A percentile compares a stretch with the other conserved stretches of the same genome.
These are phyloP conservation scores for Hordeum vulgare DNA, from an alignment of 176 grass and related monocot genomes.

Conservation along the genomic window DNA sequence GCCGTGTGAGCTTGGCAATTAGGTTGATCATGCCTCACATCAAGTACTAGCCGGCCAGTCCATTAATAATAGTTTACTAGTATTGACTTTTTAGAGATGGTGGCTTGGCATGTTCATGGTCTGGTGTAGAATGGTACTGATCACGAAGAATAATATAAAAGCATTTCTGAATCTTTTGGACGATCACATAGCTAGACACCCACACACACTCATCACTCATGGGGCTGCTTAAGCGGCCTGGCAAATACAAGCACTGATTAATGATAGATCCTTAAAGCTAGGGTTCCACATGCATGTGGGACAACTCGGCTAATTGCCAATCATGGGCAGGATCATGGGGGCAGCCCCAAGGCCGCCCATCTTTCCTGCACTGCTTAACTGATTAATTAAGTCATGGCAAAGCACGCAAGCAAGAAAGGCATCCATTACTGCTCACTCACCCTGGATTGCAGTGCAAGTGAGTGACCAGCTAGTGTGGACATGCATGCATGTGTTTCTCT, in stretches of 20 bases:
- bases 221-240: background rate
- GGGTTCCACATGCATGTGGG: slow-evolving; percentile 45
- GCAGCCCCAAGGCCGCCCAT: background rate
- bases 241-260: slow-evolving; percentile 6
- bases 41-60: background rate
- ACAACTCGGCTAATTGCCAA: slow-evolving; percentile 34
- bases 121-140: background rate
- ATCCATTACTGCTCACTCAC: background rate
- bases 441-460: slow-evolving; percentile 26
- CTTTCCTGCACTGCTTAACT: slow-evolving; percentile 1
- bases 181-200: background rate
- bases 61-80: background rate
- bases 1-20: background rate
- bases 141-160: background rate
- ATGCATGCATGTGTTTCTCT: slow-evolving; percentile 16
- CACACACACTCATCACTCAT: background rate
- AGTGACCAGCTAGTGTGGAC: slow-evolving; percentile 14
- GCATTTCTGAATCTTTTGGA: background rate
- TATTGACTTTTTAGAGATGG: slow-evolving; percentile 5
- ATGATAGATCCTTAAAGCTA: slow-evolving; percentile 41
- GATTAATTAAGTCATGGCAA: slow-evolving; percentile 5
- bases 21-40: slow-evolving; percentile 10
- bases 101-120: background rate
- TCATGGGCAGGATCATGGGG: slow-evolving; percentile 42
- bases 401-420: background rate